Conservation (phyloP, 176 grass and related monocot species). For the Carex myosuroides region DNA sequence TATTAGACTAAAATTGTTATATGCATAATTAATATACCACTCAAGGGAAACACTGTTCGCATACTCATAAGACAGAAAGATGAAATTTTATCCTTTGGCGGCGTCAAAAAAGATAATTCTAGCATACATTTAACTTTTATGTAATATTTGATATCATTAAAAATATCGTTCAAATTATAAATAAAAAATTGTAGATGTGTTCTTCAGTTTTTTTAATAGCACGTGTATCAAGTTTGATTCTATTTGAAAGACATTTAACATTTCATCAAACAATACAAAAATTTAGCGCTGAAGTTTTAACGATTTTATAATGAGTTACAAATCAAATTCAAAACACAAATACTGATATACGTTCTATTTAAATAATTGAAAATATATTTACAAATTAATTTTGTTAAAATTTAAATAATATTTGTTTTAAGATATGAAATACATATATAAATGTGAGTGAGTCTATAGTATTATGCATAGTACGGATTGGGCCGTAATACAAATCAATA, state of each 20-base stretch:
- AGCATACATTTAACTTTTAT: not conserved
- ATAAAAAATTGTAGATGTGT: not conserved
- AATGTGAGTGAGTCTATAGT: too few species aligned
- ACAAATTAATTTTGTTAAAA: not conserved
- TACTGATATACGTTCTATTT: not conserved
- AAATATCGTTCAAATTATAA: not conserved
- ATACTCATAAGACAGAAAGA: not conserved
- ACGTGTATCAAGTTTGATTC: not conserved
- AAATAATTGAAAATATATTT: not conserved
- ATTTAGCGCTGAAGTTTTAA: too few species aligned
- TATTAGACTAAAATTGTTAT: not conserved
- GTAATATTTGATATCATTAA: not conserved
- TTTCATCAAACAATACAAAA: not conserved
- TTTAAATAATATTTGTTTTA: not conserved
- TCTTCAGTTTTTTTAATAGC: not conserved
- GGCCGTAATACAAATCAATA: too few species aligned
- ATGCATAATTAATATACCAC: not conserved
- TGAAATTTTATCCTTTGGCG: not conserved
- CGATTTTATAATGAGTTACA: too few species aligned
- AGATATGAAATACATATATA: too few species aligned
- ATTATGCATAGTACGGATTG: too few species aligned
- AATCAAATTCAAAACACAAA: too few species aligned
- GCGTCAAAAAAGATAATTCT: not conserved
- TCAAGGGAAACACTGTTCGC: not conserved
- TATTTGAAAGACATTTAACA: not conserved